Evolutionary conservation across 495 filamentous ascomycete genomes (phyloP), one percentile per base, ranked within the genome.

Genomic region (Trichocladium antarcticum): DNA sequence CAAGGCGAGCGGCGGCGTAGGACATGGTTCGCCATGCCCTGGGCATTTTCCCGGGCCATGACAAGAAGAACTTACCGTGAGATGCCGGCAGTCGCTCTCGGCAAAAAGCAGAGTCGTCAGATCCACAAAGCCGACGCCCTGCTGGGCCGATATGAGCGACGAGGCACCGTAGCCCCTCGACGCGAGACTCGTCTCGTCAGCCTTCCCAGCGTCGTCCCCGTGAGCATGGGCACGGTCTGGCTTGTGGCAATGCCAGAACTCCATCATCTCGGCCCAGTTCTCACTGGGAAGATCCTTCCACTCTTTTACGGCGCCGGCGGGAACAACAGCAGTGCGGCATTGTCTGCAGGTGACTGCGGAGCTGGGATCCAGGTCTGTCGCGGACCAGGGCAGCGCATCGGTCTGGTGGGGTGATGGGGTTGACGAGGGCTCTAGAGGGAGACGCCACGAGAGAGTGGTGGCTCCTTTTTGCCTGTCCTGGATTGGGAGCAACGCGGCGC

Each of bases 261-360:
- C 92, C 92, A 99, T 99, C 93, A 97, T 96, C 65, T 99, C 92
- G 1, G 90, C 92, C 92, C 92, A 99, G 57, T 94, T 92, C 50
- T 89, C 87, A 55, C 87, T 94, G 1, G 92, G 92, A 5, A 98
- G 73, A 58, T 97, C 89, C 66, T 89, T 95, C 92, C 93, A 98
- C n/a, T 64, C 66, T 55, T 65, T 65, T 21, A 83, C 58, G 5
- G 41, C 55, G 3, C 66, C 68, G 6, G 47, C 37, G 3, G 58
- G 42, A 7, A 87, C 59, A 22, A 85, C 35, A 2, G 55, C 57
- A 15, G 53, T 42, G 11, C 56, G 50, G 54, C 92, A 98, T 7
- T 54, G 51, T 37, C 76, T 72, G 68, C 92, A 98, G 3, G 61
- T 50, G 32, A 95, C 65, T n/a, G 65, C 62, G 4, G 75, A 75